These are phyloP conservation scores for Selenicereus undatus DNA, from an alignment of 148 eudicot species.

Conservation along the genomic window DNA sequence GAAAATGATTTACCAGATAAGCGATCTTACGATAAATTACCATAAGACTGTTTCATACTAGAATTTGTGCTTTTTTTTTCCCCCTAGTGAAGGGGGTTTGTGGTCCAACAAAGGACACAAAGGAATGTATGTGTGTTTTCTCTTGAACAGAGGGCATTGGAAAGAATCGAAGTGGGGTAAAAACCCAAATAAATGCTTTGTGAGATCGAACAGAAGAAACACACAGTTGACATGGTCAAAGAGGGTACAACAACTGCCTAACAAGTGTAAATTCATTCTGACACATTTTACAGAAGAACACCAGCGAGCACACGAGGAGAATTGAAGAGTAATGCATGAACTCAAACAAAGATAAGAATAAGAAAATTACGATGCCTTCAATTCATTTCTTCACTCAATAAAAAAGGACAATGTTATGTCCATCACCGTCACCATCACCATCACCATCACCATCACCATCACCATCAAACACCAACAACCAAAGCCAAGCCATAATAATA, in stretches of 20 bases:
- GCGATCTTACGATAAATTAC: too few species aligned
- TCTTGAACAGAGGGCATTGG: too few species aligned
- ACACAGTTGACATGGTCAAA: slow-evolving; percentile 11
- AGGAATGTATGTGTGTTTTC: not conserved
- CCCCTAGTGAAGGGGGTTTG: too few species aligned
- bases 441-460: too few species aligned
- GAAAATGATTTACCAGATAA: too few species aligned
- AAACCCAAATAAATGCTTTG: not conserved
- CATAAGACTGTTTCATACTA: too few species aligned
- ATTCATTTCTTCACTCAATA: too few species aligned
- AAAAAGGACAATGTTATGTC: too few species aligned
- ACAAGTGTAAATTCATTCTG: slow-evolving; percentile 25
- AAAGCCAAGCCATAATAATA: not conserved
- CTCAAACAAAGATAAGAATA: too few species aligned
- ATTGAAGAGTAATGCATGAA: not conserved
- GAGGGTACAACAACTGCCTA: not conserved
- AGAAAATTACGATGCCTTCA: not conserved
- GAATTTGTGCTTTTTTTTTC: too few species aligned
- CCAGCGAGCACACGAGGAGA: slow-evolving; percentile 10
- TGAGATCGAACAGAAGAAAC: not conserved
- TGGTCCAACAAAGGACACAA: too few species aligned
- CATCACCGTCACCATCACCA: too few species aligned
- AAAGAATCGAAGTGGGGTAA: not conserved
- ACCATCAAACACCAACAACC: not conserved
- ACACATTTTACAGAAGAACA: slow-evolving; percentile 8